phyloP scores from a whole-genome alignment of 2,329 filamentous ascomycete species.

The Colletotrichum caudatum region DNA sequence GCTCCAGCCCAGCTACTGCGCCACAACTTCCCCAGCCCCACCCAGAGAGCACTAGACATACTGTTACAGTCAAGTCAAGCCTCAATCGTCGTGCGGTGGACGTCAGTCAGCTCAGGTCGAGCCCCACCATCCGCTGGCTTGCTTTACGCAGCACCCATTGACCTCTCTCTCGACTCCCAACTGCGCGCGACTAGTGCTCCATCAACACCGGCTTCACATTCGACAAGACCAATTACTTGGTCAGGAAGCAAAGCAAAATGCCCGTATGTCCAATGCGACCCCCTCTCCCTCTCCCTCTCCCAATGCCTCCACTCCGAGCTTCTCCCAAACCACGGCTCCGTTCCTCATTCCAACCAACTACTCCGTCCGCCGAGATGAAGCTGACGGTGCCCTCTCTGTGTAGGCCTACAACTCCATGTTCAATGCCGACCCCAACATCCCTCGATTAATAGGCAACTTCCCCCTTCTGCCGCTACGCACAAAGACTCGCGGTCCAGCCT shows the following conservation, averaged over 20 bases:
- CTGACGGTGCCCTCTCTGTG: conserved; percentile 44
- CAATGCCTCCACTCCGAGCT: background rate
- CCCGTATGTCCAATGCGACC: conserved; percentile 54
- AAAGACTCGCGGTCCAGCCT: conserved; percentile 93
- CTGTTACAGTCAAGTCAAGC: background rate
- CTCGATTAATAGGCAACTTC: conserved; percentile 83
- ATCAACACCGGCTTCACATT: conserved; percentile 40
- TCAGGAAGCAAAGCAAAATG: conserved; percentile 54
- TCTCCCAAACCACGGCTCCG: conserved; percentile 13
- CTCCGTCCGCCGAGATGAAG: conserved; percentile 13
- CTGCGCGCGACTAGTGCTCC: conserved; percentile 26
- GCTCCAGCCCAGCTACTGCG: background rate
- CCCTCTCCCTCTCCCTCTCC: too few species aligned
- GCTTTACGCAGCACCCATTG: conserved; percentile 17
- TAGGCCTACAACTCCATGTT: conserved; percentile 99
- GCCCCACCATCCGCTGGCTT: conserved; percentile 34
- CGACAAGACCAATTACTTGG: conserved; percentile 37
- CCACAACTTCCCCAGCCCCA: background rate
- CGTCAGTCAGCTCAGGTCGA: conserved; percentile 36
- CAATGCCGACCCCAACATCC: conserved; percentile 79
- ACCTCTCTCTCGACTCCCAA: conserved; percentile 21
- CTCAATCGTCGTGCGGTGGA: conserved; percentile 17
- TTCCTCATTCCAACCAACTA: conserved; percentile 5
- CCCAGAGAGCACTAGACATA: too few species aligned
- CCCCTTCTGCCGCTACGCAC: conserved; percentile 94